Evolutionary conservation across 1,284 basidiomycete genomes (phyloP), one percentile per base, ranked within the genome.

Genomic region (Phellinidium pouzarii): DNA sequence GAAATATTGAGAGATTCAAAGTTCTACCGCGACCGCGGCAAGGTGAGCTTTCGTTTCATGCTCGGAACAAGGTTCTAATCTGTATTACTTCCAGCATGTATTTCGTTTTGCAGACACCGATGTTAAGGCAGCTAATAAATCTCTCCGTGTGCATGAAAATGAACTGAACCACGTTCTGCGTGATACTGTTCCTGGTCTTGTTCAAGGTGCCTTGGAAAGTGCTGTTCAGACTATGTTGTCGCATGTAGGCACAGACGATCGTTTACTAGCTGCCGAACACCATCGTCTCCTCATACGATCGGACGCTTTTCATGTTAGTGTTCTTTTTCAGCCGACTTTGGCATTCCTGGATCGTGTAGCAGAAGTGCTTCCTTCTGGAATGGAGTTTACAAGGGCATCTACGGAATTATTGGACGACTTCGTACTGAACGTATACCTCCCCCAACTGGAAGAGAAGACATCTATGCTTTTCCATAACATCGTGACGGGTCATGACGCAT

Each of bases 391-490:
- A 20, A 74, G 78, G 52, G 79, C 84, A 1, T 88, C 92, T 34
- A 86, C 82, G 42, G 75, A 78, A 12, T 80, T 94, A 29, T 66
- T 99, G 54, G 93, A 98, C 58, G 93, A 98, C 52, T 99, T 99
- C 65, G 94, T 99, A 5, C 74, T 92, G 50, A 88, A 87, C 57
- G 86, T 94, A 0, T 99, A 97, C 70, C 71, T 99, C 40, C 94
- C 95, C 0, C 93, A 96, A 66, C 70, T 99, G 55, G 94, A 98
- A 67, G 94, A 98, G 62, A 95, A 94, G 67, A 92, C 97, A 38
- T 85, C 89, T 0, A 75, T 80, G 48, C 72, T 95, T 27, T 97
- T 97, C 70, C 91, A 92, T 64, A 79, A 88, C 53, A 83, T 91
- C 11, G 82, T 94, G 3, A 84, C 84, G 17, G 84, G 91, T 88